These are phyloP conservation scores for Pyrus hybrid DNA, from an alignment of 331 rosid species.

Conservation along the genomic window DNA sequence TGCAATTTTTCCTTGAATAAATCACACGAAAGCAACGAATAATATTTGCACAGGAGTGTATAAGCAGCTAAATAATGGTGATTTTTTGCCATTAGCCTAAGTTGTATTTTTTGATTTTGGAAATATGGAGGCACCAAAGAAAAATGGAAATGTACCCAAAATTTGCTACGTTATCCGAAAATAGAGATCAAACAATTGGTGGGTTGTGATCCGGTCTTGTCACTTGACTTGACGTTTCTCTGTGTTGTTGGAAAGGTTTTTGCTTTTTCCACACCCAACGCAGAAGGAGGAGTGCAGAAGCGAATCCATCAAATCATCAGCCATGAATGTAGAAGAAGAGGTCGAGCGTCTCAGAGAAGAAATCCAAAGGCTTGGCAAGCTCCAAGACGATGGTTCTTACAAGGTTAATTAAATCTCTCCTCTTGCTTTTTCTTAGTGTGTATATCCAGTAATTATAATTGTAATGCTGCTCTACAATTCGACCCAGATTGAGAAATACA, in stretches of 20 bases:
- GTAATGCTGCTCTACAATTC: background rate
- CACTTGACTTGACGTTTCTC: background rate
- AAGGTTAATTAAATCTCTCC: constrained; percentile 36
- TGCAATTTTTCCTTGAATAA: no score
- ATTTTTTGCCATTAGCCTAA: no score
- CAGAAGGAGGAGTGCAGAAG: background rate
- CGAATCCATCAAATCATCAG: background rate
- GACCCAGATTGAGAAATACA: background rate
- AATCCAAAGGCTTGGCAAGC: constrained; percentile 72
- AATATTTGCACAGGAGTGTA: no score
- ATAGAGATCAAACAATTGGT: background rate
- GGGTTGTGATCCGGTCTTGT: background rate
- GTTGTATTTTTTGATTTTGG: no score
- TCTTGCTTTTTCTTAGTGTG: background rate
- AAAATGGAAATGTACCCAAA: no score
- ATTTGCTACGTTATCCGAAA: no score
- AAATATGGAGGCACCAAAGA: no score
- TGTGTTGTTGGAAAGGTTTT: background rate
- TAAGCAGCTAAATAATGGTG: no score
- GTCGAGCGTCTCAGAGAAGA: constrained; percentile 63
- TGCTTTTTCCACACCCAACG: background rate
- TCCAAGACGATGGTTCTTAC: constrained; percentile 77
- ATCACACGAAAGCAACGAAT: no score
- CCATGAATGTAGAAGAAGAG: constrained; percentile 84
- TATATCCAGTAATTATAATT: background rate